Evolutionary conservation across 495 filamentous ascomycete genomes (phyloP).

Genomic region (Talaromyces trachyspermus): DNA sequence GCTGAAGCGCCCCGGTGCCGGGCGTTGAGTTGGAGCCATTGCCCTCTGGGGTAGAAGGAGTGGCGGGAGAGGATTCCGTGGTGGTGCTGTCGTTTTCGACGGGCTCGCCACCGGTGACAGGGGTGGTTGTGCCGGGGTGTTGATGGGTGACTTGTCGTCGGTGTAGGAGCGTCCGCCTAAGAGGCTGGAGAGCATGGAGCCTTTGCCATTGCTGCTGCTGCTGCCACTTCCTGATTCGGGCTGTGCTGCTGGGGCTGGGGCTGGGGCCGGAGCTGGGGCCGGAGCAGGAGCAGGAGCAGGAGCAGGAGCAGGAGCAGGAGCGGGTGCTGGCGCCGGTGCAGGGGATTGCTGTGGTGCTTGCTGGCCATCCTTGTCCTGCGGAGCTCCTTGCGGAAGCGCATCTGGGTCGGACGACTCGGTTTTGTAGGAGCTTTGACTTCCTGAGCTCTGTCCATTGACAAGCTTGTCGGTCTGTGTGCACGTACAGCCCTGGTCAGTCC

Average conservation of each 20-base stretch:
- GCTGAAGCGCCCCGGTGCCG: background rate
- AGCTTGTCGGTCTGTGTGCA: background rate
- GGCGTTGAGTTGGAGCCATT: background rate
- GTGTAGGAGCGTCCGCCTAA: background rate
- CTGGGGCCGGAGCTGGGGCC: conserved; percentile 3
- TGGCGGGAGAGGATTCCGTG: background rate
- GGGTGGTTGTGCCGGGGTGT: conserved; percentile 1
- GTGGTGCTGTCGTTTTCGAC: background rate
- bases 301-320: conserved; percentile 13
- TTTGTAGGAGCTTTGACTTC: background rate
- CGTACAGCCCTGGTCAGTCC: too few relatives aligned
- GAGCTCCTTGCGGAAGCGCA: background rate
- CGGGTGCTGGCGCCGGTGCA: conserved; percentile 14
- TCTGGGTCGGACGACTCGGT: background rate
- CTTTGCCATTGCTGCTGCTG: too few relatives aligned
- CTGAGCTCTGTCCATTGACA: conserved; percentile 3
- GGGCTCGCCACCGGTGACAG: background rate
- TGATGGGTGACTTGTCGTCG: background rate
- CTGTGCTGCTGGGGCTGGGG: conserved; percentile 16
- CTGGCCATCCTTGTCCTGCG: background rate
- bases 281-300: conserved; percentile 15
- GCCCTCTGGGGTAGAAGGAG: background rate
- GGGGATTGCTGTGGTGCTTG: background rate
- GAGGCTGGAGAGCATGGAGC: background rate
- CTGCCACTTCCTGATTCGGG: conserved; percentile 8